These are phyloP conservation scores for Pichia manshurica DNA, from an alignment of 805 yeast species.

Conservation along the genomic window DNA sequence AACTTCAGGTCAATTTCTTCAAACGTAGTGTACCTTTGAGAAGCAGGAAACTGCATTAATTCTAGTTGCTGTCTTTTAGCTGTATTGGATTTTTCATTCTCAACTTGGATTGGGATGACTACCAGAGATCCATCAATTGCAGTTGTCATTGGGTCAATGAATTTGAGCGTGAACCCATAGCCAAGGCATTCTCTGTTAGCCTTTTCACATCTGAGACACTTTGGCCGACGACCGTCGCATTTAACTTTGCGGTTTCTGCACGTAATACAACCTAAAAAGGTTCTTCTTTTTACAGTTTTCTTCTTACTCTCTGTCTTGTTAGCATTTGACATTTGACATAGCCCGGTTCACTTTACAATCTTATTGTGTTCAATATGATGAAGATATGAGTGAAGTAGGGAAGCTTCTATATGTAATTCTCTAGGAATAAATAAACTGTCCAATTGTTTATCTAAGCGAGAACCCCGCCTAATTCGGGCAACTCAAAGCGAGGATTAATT, in stretches of 20 bases:
- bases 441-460: conserved; percentile 5
- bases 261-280: conserved; percentile 52
- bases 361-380: too few relatives aligned
- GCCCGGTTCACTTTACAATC: too few relatives aligned
- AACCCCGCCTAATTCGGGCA: not conserved
- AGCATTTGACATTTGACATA: not conserved
- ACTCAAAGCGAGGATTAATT: conserved; percentile 8
- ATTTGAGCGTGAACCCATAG: conserved; percentile 43
- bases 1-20: conserved; percentile 35
- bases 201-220: conserved; percentile 41
- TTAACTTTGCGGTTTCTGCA: conserved; percentile 49
- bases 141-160: conserved; percentile 38
- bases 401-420: too few relatives aligned
- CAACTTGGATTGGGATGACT: conserved; percentile 7
- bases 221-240: conserved; percentile 44
- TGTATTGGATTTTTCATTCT: conserved; percentile 7
- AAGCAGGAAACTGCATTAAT: conserved; percentile 32
- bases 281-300: conserved; percentile 19
- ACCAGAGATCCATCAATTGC: conserved; percentile 20
- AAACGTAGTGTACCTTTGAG: conserved; percentile 33
- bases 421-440: too few relatives aligned
- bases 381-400: too few relatives aligned
- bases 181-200: conserved; percentile 44
- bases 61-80: conserved; percentile 39
- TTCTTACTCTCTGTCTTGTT: not conserved